These are phyloP conservation scores for Pistacia vera DNA, from an alignment of 345 rosid genomes.

Conservation along the genomic window DNA sequence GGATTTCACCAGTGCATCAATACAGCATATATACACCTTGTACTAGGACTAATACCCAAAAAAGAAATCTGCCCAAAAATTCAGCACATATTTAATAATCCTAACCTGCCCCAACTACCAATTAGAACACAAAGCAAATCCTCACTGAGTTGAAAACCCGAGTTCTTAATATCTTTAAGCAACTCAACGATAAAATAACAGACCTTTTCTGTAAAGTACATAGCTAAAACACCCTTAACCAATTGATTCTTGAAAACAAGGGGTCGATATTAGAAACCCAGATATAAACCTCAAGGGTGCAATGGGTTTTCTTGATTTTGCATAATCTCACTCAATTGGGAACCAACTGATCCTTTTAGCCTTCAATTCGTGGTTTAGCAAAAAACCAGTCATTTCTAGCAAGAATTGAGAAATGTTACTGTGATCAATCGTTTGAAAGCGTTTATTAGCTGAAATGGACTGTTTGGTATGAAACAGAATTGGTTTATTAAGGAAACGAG, in stretches of 20 bases:
- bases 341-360: conserved; percentile 52
- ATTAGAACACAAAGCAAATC: conserved; percentile 76
- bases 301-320: conserved; percentile 82
- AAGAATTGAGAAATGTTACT: conserved; percentile 57
- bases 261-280: conserved; percentile 69
- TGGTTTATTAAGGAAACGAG: neutral
- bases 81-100: conserved; percentile 80
- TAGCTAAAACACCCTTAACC: conserved; percentile 51
- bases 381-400: conserved; percentile 71
- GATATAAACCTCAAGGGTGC: conserved; percentile 62
- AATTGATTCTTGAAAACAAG: conserved; percentile 53
- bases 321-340: conserved; percentile 61
- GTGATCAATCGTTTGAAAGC: conserved; percentile 39
- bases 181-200: conserved; percentile 68
- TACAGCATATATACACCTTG: conserved; percentile 85
- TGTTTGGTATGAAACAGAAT: conserved; percentile 3
- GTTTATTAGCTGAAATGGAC: conserved; percentile 21
- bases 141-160: conserved; percentile 60
- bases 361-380: conserved; percentile 62
- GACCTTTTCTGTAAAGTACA: conserved; percentile 62
- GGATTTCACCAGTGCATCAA: conserved; percentile 81
- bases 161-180: conserved; percentile 58
- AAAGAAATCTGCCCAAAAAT: conserved; percentile 79
- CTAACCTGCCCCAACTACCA: conserved; percentile 91
- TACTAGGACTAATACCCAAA: conserved; percentile 72